Conservation (phyloP, 305 asterid genomes). For the Solanum hybrid region DNA sequence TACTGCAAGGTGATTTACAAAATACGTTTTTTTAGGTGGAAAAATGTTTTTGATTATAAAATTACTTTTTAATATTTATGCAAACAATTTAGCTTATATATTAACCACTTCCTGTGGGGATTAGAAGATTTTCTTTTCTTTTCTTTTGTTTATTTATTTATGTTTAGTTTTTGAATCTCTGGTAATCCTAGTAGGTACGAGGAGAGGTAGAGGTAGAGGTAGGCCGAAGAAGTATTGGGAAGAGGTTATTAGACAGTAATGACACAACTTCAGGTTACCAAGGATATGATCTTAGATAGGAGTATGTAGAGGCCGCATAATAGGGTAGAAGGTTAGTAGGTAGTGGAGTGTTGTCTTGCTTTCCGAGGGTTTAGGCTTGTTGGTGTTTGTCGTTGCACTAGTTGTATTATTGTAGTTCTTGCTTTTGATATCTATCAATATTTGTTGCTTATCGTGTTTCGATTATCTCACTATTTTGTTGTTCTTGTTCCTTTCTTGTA, state of each 20-base stretch:
- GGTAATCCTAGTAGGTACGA: neutral
- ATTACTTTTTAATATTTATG: neutral
- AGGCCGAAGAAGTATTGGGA: neutral
- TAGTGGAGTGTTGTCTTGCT: neutral
- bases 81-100: neutral
- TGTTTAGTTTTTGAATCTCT: neutral
- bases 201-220: neutral
- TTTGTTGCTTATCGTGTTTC: neutral
- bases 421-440: neutral
- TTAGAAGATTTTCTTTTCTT: neutral
- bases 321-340: neutral
- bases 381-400: neutral
- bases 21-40: neutral
- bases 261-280: neutral
- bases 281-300: neutral
- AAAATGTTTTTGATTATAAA: neutral
- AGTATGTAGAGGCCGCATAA: neutral
- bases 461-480: neutral
- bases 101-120: neutral
- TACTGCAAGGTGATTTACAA: neutral
- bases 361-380: neutral
- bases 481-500: neutral
- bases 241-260: neutral
- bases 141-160: no score
- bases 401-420: neutral